Base-by-base conservation (phyloP, 768 basidiomycete species). In the Lyophyllum decastes region DNA sequence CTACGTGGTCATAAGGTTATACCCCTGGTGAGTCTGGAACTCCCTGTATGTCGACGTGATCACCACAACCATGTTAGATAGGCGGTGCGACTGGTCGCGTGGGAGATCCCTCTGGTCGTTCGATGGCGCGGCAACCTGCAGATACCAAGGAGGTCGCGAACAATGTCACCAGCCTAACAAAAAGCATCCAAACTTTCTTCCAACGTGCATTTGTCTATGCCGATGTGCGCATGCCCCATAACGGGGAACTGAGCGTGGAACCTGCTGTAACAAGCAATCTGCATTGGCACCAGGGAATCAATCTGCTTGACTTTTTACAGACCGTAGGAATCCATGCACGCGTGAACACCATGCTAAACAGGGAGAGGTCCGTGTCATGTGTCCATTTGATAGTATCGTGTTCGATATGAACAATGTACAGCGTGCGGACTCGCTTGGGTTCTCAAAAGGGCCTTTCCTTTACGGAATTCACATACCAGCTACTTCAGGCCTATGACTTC, bases 401-500 rank as follows among this genome's bases (percentile, higher is more conserved):
- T n/a, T n/a, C n/a, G n/a, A n/a, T n/a, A n/a, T n/a, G n/a, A n/a
- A n/a, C n/a, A n/a, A n/a, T n/a, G n/a, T 12, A 46, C 59, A 97
- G 95, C 63, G 95, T 97, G 35, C 88, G 88, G 58, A 83, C 85
- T 26, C 89, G 96, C 25, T 78, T 98, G 53, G 75, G 78, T 6
- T 86, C 92, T 0, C 86, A 89, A 60, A 84, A 87, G 64, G 96
- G 96, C 45, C 88, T 98, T 59, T 97, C 95, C n/a, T 99, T 96
- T 76, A 94, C 95, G 19, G 97, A 99, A 70, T 98, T 99, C 74
- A 87, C 92, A 3, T 99, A 99, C 71, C 97, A 99, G 67, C 85
- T 99, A 22, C 81, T 99, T 25, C 97, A 99, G 75, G 97, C 94
- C 11, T 92, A 95, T 73, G 97, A 99, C 73, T 99, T 97, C 73